Percentiles rank a stretch among this genome's conserved stretches.
These are phyloP conservation scores for Mycena leptocephala DNA, from an alignment of 768 basidiomycete genomes.

Conservation along the genomic window DNA sequence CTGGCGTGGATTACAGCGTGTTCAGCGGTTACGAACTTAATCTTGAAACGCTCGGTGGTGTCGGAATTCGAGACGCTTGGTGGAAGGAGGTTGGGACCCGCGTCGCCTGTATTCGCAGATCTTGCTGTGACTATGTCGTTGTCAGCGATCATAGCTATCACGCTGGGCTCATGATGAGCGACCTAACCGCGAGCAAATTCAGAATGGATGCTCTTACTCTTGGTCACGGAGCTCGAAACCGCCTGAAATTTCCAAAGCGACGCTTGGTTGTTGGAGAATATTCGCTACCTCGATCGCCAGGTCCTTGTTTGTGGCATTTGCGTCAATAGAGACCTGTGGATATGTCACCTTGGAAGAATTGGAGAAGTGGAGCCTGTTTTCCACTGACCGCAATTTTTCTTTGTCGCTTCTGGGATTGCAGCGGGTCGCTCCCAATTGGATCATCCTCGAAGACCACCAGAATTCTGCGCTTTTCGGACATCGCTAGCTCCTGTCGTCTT, in stretches of 20 bases:
- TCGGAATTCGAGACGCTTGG: background rate
- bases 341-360: background rate
- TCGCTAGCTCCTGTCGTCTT: no score
- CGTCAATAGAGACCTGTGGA: constrained; percentile 33
- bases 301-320: constrained; percentile 30
- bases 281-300: constrained; percentile 40
- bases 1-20: constrained; percentile 36
- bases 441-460: background rate
- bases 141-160: constrained; percentile 21
- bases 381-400: background rate
- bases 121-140: constrained; percentile 37
- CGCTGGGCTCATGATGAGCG: background rate
- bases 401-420: background rate
- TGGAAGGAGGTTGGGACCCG: background rate
- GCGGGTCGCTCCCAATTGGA: background rate
- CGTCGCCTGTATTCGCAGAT: background rate
- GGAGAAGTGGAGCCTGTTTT: background rate
- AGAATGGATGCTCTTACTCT: constrained; percentile 39
- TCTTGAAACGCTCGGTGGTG: constrained; percentile 27
- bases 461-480: no score
- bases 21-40: constrained; percentile 41
- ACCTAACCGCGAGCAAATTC: background rate
- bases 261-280: constrained; percentile 28
- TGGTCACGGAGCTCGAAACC: constrained; percentile 42
- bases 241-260: constrained; percentile 38